phyloP scores from a whole-genome alignment of 139 green algal species.

The Chlamydomonas sphaeroides region DNA sequence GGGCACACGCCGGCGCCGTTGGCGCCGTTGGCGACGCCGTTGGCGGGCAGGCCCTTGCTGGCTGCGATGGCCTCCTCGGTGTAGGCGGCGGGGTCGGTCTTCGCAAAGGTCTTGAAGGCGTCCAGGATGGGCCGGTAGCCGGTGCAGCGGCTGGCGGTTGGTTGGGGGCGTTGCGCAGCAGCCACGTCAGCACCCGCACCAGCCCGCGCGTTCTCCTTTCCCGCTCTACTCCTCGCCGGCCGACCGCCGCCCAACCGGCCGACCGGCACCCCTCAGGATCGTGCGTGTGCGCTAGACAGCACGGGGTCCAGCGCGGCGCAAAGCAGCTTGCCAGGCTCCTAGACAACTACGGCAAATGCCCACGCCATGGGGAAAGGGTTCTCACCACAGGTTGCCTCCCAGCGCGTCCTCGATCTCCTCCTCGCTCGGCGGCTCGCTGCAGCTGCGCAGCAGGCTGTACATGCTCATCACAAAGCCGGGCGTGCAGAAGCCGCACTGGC shows the following conservation, averaged over 20 bases:
- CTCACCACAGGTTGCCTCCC: conserved; percentile 96
- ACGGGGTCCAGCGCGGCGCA: too few relatives aligned
- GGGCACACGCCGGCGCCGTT: conserved; percentile 71
- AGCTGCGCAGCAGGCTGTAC: conserved; percentile 87
- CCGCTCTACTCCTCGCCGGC: too few relatives aligned
- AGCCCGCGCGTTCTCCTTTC: too few relatives aligned
- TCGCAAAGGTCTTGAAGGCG: conserved; percentile 94
- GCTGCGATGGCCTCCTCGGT: conserved; percentile 85
- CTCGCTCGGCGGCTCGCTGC: conserved; percentile 59
- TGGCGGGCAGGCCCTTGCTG: conserved; percentile 48
- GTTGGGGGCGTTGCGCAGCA: too few relatives aligned
- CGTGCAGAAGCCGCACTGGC: conserved; percentile 98
- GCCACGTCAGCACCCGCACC: too few relatives aligned
- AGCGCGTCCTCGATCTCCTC: conserved; percentile 94
- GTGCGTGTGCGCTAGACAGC: too few relatives aligned
- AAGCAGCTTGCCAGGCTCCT: too few relatives aligned
- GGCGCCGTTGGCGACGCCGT: conserved; percentile 24
- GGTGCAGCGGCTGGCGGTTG: conserved; percentile 84
- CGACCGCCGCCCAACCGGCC: too few relatives aligned
- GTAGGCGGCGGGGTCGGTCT: conserved; percentile 67
- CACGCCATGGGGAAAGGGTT: too few relatives aligned
- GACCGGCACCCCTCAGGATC: too few relatives aligned
- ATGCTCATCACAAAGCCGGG: conserved; percentile 99
- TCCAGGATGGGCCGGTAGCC: conserved; percentile 97
- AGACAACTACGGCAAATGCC: too few relatives aligned